phyloP scores from a whole-genome alignment of 192 early-diverging fungal genomes.

The Phycomyces nitens region DNA sequence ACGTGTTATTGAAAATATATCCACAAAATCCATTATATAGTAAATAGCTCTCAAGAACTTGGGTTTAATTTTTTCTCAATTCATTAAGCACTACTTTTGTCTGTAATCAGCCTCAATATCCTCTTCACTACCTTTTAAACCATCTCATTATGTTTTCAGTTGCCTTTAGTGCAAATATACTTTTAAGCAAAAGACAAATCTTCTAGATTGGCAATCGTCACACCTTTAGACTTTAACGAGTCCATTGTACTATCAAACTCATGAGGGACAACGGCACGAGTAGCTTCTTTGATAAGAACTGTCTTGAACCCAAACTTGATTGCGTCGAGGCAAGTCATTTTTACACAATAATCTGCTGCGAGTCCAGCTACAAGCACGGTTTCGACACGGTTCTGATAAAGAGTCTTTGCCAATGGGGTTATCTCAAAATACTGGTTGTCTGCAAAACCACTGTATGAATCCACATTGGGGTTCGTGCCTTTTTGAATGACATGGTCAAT shows the following conservation, averaged over 20 bases:
- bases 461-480: slow-evolving; percentile 23
- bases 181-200: too few species aligned
- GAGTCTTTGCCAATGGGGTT: slow-evolving; percentile 17
- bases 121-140: too few species aligned
- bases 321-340: slow-evolving; percentile 29
- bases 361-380: slow-evolving; percentile 19
- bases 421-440: slow-evolving; percentile 28
- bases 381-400: slow-evolving; percentile 18
- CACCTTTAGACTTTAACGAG: slow-evolving; percentile 2
- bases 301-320: slow-evolving; percentile 34
- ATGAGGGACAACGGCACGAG: slow-evolving; percentile 13
- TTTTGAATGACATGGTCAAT: slow-evolving; percentile 18
- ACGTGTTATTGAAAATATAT: too few species aligned
- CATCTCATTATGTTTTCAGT: too few species aligned
- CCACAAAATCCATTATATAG: too few species aligned
- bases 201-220: background rate
- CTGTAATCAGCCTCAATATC: too few species aligned
- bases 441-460: slow-evolving; percentile 33
- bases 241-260: slow-evolving; percentile 7
- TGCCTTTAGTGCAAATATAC: too few species aligned
- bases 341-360: slow-evolving; percentile 30
- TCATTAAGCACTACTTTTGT: too few species aligned
- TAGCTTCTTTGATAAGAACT: slow-evolving; percentile 21
- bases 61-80: too few species aligned
- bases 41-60: too few species aligned